A percentile compares a stretch with the other conserved stretches of the same genome.
Conservation (phyloP, 805 yeast species). For the Zygosaccharomyces kombuchaensis region DNA sequence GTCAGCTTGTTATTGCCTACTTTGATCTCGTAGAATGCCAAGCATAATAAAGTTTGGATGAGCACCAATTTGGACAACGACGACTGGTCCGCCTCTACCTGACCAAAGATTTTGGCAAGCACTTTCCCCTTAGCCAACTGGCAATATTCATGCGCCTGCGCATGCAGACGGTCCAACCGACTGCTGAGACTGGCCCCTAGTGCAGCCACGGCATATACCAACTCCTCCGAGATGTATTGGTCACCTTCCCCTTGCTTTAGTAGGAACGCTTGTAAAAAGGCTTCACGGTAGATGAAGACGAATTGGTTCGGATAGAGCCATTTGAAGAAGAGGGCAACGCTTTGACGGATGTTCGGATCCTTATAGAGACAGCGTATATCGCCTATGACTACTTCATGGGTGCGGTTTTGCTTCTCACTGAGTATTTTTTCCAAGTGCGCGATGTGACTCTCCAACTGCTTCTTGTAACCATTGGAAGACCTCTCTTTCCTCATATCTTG, state of each 20-base stretch:
- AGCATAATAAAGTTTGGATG: conserved; percentile 45
- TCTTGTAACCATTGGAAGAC: conserved; percentile 42
- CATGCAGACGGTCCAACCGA: conserved; percentile 25
- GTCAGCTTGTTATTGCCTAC: conserved; percentile 48
- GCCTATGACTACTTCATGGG: background rate
- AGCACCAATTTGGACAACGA: conserved; percentile 42
- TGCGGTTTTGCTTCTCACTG: background rate
- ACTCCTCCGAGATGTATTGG: conserved; percentile 45
- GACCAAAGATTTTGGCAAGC: conserved; percentile 33
- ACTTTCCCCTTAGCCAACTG: conserved; percentile 39
- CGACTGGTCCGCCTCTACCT: conserved; percentile 10
- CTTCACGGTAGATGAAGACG: conserved; percentile 50
- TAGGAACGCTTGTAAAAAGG: conserved; percentile 49
- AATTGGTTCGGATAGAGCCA: conserved; percentile 57
- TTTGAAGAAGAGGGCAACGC: conserved; percentile 37
- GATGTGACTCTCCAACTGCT: conserved; percentile 31
- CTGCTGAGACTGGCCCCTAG: conserved; percentile 47
- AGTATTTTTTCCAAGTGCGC: conserved; percentile 14
- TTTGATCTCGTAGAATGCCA: conserved; percentile 51
- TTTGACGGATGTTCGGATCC: conserved; percentile 10
- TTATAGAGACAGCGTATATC: conserved; percentile 2
- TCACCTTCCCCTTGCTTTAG: conserved; percentile 19
- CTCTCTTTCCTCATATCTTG: conserved; percentile 43
- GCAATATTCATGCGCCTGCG: conserved; percentile 39
- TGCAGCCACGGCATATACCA: conserved; percentile 48